These are phyloP conservation scores for Exophiala aquamarina DNA, from an alignment of 2,329 filamentous ascomycete species.

Conservation along the genomic window DNA sequence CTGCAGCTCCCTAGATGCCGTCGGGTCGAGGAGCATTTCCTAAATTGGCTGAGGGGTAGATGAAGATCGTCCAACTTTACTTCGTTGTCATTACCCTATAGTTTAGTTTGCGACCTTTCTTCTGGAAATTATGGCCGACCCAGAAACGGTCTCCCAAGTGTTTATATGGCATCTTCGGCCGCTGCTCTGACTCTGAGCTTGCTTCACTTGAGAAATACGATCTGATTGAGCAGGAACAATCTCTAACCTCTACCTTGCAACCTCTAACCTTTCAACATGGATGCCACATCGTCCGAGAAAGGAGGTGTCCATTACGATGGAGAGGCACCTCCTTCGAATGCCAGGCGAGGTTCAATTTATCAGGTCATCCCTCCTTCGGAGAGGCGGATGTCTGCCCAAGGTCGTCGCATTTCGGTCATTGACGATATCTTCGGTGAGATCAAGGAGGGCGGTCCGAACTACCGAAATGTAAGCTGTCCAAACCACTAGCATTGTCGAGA, in stretches of 20 bases:
- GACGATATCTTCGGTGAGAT: conserved; percentile 40
- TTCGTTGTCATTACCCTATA: conserved; percentile 7
- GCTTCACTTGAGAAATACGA: not conserved
- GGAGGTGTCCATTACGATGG: conserved; percentile 1
- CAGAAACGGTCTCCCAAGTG: not conserved
- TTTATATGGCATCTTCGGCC: conserved; percentile 4
- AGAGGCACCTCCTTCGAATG: conserved; percentile 1
- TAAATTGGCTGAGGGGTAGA: too few species aligned
- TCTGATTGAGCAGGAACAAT: not conserved
- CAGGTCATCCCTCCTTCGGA: conserved; percentile 11
- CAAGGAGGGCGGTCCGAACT: conserved; percentile 32
- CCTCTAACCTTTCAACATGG: conserved; percentile 6
- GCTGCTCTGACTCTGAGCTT: conserved; percentile 4
- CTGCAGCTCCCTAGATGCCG: too few species aligned
- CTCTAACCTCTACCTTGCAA: not conserved
- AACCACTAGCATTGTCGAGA: not conserved
- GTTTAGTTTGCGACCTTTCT: conserved; percentile 1
- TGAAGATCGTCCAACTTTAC: too few species aligned
- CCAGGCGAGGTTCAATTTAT: conserved; percentile 11
- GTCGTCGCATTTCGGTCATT: conserved; percentile 16
- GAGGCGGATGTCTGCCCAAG: conserved; percentile 13
- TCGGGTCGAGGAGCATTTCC: too few species aligned
- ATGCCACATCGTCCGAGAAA: conserved; percentile 3
- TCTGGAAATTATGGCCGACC: conserved; percentile 7
- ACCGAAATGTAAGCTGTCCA: conserved; percentile 29